phyloP scores from a whole-genome alignment of 2,329 filamentous ascomycete species.

The Calonectria multiphialidica region DNA sequence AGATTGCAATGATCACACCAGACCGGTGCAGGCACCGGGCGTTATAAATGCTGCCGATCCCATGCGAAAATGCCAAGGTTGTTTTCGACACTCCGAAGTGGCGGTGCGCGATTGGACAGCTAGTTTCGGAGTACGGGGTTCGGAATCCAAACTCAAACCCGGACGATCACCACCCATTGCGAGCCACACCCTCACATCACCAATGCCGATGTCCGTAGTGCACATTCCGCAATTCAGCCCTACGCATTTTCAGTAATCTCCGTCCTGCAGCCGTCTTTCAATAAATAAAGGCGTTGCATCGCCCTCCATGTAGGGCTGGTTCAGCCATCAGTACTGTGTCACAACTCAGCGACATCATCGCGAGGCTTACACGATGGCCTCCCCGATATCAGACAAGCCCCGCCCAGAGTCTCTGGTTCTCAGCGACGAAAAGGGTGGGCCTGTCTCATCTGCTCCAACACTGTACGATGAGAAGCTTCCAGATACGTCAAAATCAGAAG shows the following conservation, averaged over 20 bases:
- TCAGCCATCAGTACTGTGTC: background rate
- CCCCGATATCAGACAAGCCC: conserved; percentile 7
- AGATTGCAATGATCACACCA: background rate
- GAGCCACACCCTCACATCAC: background rate
- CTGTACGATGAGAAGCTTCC: conserved; percentile 27
- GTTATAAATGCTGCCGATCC: background rate
- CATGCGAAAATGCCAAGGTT: background rate
- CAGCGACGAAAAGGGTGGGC: conserved; percentile 11
- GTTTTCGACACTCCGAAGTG: background rate
- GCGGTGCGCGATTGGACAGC: conserved; percentile 7
- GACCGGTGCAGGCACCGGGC: background rate
- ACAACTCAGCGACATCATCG: background rate
- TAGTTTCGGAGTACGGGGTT: conserved; percentile 15
- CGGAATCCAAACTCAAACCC: conserved; percentile 18
- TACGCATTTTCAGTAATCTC: conserved; percentile 15
- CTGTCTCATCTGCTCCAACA: conserved; percentile 32
- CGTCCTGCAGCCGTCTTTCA: conserved; percentile 4
- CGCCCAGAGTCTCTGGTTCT: background rate
- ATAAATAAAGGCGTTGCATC: conserved; percentile 21
- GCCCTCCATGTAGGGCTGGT: conserved; percentile 16
- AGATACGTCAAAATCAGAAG: conserved; percentile 14
- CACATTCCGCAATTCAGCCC: conserved; percentile 13
- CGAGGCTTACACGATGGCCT: conserved; percentile 3
- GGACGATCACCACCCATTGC: background rate
- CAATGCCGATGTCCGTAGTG: conserved; percentile 13